Evolutionary conservation across 139 green algal genomes (phyloP), one percentile per base, ranked within the genome.

Genomic region (Haematococcus lacustris): DNA sequence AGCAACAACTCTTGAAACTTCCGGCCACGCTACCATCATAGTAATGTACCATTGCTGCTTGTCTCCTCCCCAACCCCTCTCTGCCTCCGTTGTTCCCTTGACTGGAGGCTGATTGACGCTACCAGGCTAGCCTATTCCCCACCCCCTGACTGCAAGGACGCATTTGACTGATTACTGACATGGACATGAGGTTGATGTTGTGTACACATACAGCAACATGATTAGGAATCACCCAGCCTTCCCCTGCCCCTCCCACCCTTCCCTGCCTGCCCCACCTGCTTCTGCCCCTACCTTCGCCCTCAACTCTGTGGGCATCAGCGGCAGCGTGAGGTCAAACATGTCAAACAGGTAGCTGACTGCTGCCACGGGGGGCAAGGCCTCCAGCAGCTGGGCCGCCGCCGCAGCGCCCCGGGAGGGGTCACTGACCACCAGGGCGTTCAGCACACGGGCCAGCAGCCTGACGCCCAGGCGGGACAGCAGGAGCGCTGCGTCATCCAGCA

Each of bases 301-400:
- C 3, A 38, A 0, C 23, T 80, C 73, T 0, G 25, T 30, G 37
- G 78, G 74, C 66, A 80, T 71, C 50, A 84, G 62, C 57, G 70
- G 76, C 39, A 71, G 38, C 28, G 30, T 25, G 9, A 40, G 30
- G 59, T 74, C 67, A 37, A 67, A 79, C 67, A 66, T 67, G 67
- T 74, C 68, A 38, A 64, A 60, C 32, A 43, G 47, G 39, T 59
- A 63, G 50, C 1, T 28, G 40, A 67, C 25, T n/a, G 71, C 67
- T 0, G 59, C n/a, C 0, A 57, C 32, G 7, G 76, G 66, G 6
- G 66, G 60, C 60, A 82, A 39, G 30, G 68, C 71, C 32, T 73
- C 61, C 25, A 76, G 38, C 67, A 82, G 67, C 66, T 33, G 37
- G 0, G 67, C 66, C 25, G 41, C 66, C 40, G 47, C 65, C 3